Percentiles rank a stretch among this genome's conserved stretches.
These are phyloP conservation scores for Cystobasidium slooffiae DNA, from an alignment of 1,284 basidiomycete genomes.

Conservation along the genomic window DNA sequence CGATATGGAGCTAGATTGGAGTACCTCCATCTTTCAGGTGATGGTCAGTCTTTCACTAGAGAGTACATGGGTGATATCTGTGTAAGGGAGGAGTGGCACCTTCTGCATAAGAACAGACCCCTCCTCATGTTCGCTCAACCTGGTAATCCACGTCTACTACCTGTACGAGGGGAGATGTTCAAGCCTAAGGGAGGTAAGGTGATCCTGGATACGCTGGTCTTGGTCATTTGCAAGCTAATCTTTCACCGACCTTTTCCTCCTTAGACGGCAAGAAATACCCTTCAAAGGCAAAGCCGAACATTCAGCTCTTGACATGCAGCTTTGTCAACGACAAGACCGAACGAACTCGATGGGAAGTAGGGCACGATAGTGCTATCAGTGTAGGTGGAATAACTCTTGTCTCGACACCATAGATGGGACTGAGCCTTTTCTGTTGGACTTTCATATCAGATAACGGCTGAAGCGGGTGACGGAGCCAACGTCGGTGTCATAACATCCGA, in stretches of 20 bases:
- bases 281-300: slow-evolving; percentile 2
- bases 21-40: slow-evolving; percentile 10
- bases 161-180: slow-evolving; percentile 17
- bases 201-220: neutral
- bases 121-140: slow-evolving; percentile 18
- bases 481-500: slow-evolving; percentile 8
- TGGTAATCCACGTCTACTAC: neutral
- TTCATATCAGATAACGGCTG: slow-evolving; percentile 29
- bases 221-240: neutral
- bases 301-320: slow-evolving; percentile 21
- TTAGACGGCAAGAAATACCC: neutral
- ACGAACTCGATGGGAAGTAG: slow-evolving; percentile 12
- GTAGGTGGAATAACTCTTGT: neutral
- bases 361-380: neutral
- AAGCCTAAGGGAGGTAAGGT: slow-evolving; percentile 22
- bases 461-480: slow-evolving; percentile 9
- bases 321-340: slow-evolving; percentile 4
- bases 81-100: slow-evolving; percentile 9
- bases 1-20: slow-evolving; percentile 1
- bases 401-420: too few species aligned
- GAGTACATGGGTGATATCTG: slow-evolving; percentile 17
- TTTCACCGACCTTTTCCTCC: neutral
- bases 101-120: slow-evolving; percentile 15
- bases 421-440: too few species aligned
- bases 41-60: neutral